phyloP scores from a whole-genome alignment of 495 filamentous ascomycete species.

The Hyaloscypha hepaticicola region DNA sequence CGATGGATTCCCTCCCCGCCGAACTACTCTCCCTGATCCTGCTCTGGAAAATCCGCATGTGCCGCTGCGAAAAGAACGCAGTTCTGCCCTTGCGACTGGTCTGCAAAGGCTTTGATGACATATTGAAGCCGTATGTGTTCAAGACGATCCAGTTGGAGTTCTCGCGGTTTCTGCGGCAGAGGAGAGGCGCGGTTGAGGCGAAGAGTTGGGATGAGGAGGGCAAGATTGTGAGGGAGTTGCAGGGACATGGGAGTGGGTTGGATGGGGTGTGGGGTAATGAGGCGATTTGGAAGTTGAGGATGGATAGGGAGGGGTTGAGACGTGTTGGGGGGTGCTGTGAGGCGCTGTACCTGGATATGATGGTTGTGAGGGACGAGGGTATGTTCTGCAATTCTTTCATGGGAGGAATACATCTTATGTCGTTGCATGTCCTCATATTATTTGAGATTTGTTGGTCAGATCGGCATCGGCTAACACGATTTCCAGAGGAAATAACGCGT shows the following conservation, averaged over 20 bases:
- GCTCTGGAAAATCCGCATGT: conserved; percentile 16
- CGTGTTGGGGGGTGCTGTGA: conserved; percentile 21
- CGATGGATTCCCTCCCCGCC: conserved; percentile 27
- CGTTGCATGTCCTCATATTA: too few relatives aligned
- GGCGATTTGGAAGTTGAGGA: not conserved
- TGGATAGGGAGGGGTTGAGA: conserved; percentile 1
- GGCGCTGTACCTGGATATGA: conserved; percentile 32
- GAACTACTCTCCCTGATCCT: conserved; percentile 29
- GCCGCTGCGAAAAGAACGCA: conserved; percentile 26
- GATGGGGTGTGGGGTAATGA: not conserved
- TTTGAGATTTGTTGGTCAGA: not conserved
- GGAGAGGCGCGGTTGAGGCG: not conserved
- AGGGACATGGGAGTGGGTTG: not conserved
- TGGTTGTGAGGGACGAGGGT: conserved; percentile 34
- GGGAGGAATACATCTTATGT: not conserved
- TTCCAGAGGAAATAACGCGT: conserved; percentile 28
- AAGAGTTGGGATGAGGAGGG: not conserved
- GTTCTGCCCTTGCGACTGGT: conserved; percentile 27
- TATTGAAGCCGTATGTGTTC: conserved; percentile 26
- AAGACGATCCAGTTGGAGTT: conserved; percentile 32
- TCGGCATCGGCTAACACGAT: conserved; percentile 1
- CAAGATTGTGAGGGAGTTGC: not conserved
- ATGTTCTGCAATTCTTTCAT: conserved; percentile 6
- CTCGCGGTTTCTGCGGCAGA: conserved; percentile 20
- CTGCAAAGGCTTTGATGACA: conserved; percentile 30